These are phyloP conservation scores for Nigrospora oryzae DNA, from an alignment of 2,329 filamentous ascomycete species.

Conservation along the genomic window DNA sequence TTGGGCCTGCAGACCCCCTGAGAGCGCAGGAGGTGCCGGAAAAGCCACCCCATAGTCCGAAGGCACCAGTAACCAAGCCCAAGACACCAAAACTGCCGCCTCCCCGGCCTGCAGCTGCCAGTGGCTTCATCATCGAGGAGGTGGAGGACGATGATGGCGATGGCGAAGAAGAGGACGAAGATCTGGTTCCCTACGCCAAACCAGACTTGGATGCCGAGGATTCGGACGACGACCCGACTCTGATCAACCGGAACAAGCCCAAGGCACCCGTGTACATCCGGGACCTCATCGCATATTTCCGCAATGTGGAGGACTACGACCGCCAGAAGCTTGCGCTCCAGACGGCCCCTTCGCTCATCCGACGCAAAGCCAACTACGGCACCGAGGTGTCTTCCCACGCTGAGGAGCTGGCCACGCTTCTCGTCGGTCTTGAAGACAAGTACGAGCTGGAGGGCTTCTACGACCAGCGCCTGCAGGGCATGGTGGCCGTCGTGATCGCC, in stretches of 20 bases:
- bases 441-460: slow-evolving; percentile 75
- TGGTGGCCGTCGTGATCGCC: slow-evolving; percentile 74
- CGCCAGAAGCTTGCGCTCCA: slow-evolving; percentile 71
- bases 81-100: slow-evolving; percentile 13
- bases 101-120: slow-evolving; percentile 21
- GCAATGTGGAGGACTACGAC: slow-evolving; percentile 77
- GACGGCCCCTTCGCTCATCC: slow-evolving; percentile 71
- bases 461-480: slow-evolving; percentile 65
- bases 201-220: slow-evolving; percentile 84
- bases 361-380: slow-evolving; percentile 81
- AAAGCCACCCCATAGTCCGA: slow-evolving; percentile 9
- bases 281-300: slow-evolving; percentile 70
- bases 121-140: slow-evolving; percentile 55
- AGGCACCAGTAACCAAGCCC: slow-evolving; percentile 11
- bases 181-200: slow-evolving; percentile 72
- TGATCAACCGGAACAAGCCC: slow-evolving; percentile 75
- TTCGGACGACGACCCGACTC: slow-evolving; percentile 84
- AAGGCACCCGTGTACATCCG: slow-evolving; percentile 85
- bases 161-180: slow-evolving; percentile 51
- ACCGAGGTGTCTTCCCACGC: slow-evolving; percentile 80
- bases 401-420: slow-evolving; percentile 66
- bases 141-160: slow-evolving; percentile 45
- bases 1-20: slow-evolving; percentile 50
- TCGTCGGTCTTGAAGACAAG: slow-evolving; percentile 78
- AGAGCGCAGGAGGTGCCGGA: slow-evolving; percentile 9